Base-by-base conservation (phyloP, 1,284 basidiomycete species). In the Microbotryomycetes sp. region DNA sequence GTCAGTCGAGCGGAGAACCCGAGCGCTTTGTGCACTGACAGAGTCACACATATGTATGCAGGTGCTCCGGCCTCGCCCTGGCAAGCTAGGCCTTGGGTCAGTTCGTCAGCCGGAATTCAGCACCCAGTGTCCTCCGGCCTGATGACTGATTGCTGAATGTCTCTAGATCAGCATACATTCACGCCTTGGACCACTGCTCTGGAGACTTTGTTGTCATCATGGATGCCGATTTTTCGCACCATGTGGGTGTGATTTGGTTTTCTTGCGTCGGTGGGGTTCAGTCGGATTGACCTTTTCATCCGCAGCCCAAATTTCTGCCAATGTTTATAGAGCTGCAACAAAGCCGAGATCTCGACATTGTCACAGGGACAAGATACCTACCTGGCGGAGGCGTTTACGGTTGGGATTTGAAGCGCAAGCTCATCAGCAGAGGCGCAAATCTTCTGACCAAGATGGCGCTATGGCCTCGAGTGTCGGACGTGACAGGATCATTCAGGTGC, bases 131-230 rank as follows among this genome's bases (percentile, higher is more conserved):
- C 23, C 23, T 45, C 29, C 28, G 45, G 28, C 5, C 52, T 31
- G 57, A 56, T 3, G 63, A 56, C 45, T 53, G 48, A 53, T 57
- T 54, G 23, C 24, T 15, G 29, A 15, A 3, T 1, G 21, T 3
- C 31, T 7, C 31, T 67, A 90, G 89, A 56, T 92, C 91, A 16
- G 91, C 91, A 23, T 94, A 94, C 74, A 89, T 93, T 55, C 88
- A 94, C 74, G 91, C 91, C 13, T 79, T 94, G 56, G 85, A 89
- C 70, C 89, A 86, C 73, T 87, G 86, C 72, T 85, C 86, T 0
- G 91, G 91, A n/a, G 88, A 89, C 75, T 94, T 91, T 77, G 89
- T 92, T 35, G 89, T 93, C 72, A 93, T 94, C 75, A 94, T 94
- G 91, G 91, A 94, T 72, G 91, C 91, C 54, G 91, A 94, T 77